A percentile compares a stretch with the other conserved stretches of the same genome.
These are phyloP conservation scores for Cryptosporidium tyzzeri DNA, from an alignment of 169 alveolate species.

Conservation along the genomic window DNA sequence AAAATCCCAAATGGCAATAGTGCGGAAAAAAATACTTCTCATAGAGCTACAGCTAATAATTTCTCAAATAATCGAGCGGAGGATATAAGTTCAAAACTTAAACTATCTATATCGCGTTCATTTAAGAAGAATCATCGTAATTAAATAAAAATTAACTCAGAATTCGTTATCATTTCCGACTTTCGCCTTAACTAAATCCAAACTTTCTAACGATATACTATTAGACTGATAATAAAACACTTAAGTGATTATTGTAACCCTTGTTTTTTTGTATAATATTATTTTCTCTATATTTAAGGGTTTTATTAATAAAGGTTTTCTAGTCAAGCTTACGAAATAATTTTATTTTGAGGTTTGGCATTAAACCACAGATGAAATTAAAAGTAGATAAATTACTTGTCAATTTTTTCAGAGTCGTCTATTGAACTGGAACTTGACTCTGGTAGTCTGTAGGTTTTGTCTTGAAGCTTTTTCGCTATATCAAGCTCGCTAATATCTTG, in stretches of 20 bases:
- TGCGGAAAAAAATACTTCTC: background rate
- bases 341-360: background rate
- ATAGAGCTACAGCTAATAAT: background rate
- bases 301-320: background rate
- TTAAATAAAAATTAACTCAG: background rate
- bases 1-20: background rate
- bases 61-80: background rate
- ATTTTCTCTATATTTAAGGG: background rate
- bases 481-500: background rate
- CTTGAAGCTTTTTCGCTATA: background rate
- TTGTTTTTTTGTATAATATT: no score
- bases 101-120: constrained; percentile 46
- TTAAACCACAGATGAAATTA: background rate
- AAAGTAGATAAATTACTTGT: background rate
- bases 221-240: background rate
- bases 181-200: background rate
- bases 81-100: background rate
- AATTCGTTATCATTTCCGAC: background rate
- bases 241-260: background rate
- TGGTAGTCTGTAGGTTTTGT: constrained; percentile 7
- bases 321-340: background rate
- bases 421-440: constrained; percentile 6
- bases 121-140: constrained; percentile 12
- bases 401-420: background rate
- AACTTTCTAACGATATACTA: background rate